A percentile compares a stretch with the other conserved stretches of the same genome.
These are phyloP conservation scores for Acanthamoeba healyi DNA, from an alignment of 208 protist species.

Conservation along the genomic window DNA sequence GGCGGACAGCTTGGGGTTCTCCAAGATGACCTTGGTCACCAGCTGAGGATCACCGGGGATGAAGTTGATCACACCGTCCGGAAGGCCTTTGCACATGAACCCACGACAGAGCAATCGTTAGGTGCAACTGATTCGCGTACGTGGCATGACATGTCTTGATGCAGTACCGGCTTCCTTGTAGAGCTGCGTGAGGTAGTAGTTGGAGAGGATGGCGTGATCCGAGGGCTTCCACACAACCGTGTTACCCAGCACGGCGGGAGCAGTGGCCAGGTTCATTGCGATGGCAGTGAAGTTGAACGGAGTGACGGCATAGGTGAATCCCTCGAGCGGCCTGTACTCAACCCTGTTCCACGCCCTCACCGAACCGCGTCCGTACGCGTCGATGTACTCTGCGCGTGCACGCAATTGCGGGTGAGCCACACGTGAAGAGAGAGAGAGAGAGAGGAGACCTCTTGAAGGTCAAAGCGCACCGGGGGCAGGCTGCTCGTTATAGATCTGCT, in stretches of 20 bases:
- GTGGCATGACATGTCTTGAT: too few species aligned
- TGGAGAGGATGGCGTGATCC: slow-evolving; percentile 92
- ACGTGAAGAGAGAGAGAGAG: background rate
- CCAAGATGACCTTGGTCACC: slow-evolving; percentile 82
- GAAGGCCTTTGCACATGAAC: slow-evolving; percentile 90
- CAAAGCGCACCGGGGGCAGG: background rate
- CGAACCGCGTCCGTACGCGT: slow-evolving; percentile 18
- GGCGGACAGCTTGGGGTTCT: slow-evolving; percentile 91
- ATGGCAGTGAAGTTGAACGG: slow-evolving; percentile 99
- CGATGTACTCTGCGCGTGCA: slow-evolving; percentile 1
- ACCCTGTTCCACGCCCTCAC: slow-evolving; percentile 95
- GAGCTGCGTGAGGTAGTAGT: slow-evolving; percentile 95
- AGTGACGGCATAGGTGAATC: slow-evolving; percentile 96
- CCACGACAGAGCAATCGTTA: background rate
- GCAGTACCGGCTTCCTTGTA: slow-evolving; percentile 90
- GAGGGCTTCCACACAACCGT: slow-evolving; percentile 97
- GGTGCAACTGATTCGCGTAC: too few species aligned
- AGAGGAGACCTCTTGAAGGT: background rate
- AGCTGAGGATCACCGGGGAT: slow-evolving; percentile 80
- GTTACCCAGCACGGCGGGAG: slow-evolving; percentile 98
- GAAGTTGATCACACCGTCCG: slow-evolving; percentile 95
- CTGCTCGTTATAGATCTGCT: slow-evolving; percentile 89
- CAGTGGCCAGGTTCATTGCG: slow-evolving; percentile 95
- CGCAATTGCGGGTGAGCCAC: background rate
- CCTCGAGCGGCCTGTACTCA: slow-evolving; percentile 97